A percentile compares a stretch with the other conserved stretches of the same genome.
phyloP scores from a whole-genome alignment of 2,329 filamentous ascomycete genomes.

The Scedosporium dehoogii region DNA sequence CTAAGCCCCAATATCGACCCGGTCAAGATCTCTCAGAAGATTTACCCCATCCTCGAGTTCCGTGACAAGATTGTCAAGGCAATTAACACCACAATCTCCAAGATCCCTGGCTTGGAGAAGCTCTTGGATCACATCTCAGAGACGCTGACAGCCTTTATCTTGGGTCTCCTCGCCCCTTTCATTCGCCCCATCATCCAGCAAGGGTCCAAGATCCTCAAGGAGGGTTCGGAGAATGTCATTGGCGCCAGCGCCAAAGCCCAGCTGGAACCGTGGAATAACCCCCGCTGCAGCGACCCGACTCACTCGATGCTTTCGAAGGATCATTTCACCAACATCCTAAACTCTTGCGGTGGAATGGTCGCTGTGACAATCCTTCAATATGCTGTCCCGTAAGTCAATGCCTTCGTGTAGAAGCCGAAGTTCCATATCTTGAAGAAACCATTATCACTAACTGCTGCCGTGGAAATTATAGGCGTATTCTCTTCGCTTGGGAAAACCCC shows the following conservation, averaged over 20 bases:
- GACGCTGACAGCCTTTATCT: conserved; percentile 81
- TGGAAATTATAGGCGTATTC: conserved; percentile 40
- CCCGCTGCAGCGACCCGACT: conserved; percentile 65
- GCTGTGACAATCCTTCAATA: conserved; percentile 75
- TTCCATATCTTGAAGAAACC: too few species aligned
- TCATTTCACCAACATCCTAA: conserved; percentile 71
- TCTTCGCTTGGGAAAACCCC: conserved; percentile 90
- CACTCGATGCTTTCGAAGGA: conserved; percentile 79
- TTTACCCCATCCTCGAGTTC: conserved; percentile 92
- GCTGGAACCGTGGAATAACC: conserved; percentile 71
- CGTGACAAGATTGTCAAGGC: conserved; percentile 86
- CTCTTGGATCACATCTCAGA: conserved; percentile 93
- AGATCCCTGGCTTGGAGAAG: conserved; percentile 81
- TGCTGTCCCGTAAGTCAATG: conserved; percentile 56
- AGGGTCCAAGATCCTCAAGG: conserved; percentile 75
- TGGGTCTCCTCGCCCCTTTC: conserved; percentile 85
- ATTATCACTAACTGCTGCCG: too few species aligned
- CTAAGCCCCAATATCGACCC: conserved; percentile 71
- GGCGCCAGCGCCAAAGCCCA: conserved; percentile 62
- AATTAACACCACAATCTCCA: conserved; percentile 77
- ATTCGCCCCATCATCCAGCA: conserved; percentile 83
- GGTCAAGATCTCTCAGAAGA: conserved; percentile 64
- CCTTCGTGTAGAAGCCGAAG: too few species aligned
- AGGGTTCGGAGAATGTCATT: conserved; percentile 66
- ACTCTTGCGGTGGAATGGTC: conserved; percentile 65